Evolutionary conservation across 148 eudicot genomes (phyloP).

Genomic region (Oxyria digyna): DNA sequence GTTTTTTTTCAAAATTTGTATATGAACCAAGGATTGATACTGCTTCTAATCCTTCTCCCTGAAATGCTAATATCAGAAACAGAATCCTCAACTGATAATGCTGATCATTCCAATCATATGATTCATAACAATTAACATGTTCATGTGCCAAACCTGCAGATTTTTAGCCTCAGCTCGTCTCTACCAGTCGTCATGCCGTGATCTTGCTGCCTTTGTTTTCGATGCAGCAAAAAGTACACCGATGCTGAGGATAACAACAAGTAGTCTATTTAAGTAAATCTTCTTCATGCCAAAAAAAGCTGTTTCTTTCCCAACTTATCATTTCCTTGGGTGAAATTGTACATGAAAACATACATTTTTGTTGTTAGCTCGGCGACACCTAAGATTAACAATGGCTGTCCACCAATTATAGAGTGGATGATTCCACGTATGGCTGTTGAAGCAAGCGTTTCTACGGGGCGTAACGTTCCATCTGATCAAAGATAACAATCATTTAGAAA

Average conservation of each 20-base stretch:
- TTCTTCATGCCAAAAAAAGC: slow-evolving; percentile 53
- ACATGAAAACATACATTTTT: slow-evolving; percentile 52
- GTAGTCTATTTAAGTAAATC: slow-evolving; percentile 65
- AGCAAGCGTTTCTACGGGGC: slow-evolving; percentile 50
- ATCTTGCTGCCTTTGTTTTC: slow-evolving; percentile 54
- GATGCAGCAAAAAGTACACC: slow-evolving; percentile 60
- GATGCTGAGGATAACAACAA: slow-evolving; percentile 48
- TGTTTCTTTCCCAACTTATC: slow-evolving; percentile 30
- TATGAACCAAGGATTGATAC: background rate
- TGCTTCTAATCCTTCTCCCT: background rate
- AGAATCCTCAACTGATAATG: background rate
- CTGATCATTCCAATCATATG: background rate
- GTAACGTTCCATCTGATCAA: slow-evolving; percentile 44
- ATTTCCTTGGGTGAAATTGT: slow-evolving; percentile 28
- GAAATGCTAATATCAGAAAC: background rate
- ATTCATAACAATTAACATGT: slow-evolving; percentile 13
- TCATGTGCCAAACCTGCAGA: too few species aligned
- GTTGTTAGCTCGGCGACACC: slow-evolving; percentile 65
- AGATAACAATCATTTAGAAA: background rate
- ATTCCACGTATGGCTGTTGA: slow-evolving; percentile 65
- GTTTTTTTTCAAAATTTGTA: too few species aligned
- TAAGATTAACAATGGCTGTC: slow-evolving; percentile 56
- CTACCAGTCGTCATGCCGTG: slow-evolving; percentile 79
- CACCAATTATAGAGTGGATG: slow-evolving; percentile 47
- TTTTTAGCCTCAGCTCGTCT: slow-evolving; percentile 72